Conservation (phyloP, 352 stramenopile genomes). For the Saprolegnia diclina region DNA sequence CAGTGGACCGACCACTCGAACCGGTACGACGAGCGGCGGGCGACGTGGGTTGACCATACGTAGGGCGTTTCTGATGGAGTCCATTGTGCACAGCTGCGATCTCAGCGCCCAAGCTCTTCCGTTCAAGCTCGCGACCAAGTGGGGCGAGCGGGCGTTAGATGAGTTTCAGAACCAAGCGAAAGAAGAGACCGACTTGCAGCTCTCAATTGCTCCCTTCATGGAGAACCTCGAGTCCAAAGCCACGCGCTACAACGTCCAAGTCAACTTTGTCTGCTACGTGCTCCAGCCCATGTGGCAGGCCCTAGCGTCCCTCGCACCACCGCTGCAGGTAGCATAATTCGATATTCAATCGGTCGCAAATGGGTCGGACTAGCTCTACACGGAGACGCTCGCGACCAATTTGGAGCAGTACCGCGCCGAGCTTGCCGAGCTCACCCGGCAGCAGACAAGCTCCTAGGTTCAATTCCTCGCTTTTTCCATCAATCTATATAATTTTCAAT, state of each 20-base stretch:
- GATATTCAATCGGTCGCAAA: background rate
- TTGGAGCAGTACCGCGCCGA: conserved; percentile 58
- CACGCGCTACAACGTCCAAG: conserved; percentile 55
- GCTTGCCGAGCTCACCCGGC: conserved; percentile 41
- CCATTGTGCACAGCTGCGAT: conserved; percentile 65
- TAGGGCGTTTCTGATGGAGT: conserved; percentile 42
- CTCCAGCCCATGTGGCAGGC: conserved; percentile 53
- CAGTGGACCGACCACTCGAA: conserved; percentile 35
- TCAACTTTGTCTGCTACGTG: conserved; percentile 76
- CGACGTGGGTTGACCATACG: conserved; percentile 26
- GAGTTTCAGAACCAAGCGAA: conserved; percentile 72
- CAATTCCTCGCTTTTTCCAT: no score
- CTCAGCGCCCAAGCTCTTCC: conserved; percentile 61
- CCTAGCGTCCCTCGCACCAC: background rate
- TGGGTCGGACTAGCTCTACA: conserved; percentile 32
- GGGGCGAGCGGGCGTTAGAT: conserved; percentile 51
- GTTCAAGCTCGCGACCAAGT: conserved; percentile 49
- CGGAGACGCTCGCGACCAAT: conserved; percentile 51
- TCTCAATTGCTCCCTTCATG: conserved; percentile 70
- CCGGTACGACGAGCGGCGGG: conserved; percentile 1
- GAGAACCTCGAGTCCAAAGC: conserved; percentile 54
- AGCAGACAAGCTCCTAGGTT: conserved; percentile 2
- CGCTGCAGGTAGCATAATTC: background rate
- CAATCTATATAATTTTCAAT: no score
- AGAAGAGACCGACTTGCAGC: conserved; percentile 52